A percentile compares a stretch with the other conserved stretches of the same genome.
Conservation (phyloP, 2,329 filamentous ascomycete genomes). For the Botryotinia globosa region DNA sequence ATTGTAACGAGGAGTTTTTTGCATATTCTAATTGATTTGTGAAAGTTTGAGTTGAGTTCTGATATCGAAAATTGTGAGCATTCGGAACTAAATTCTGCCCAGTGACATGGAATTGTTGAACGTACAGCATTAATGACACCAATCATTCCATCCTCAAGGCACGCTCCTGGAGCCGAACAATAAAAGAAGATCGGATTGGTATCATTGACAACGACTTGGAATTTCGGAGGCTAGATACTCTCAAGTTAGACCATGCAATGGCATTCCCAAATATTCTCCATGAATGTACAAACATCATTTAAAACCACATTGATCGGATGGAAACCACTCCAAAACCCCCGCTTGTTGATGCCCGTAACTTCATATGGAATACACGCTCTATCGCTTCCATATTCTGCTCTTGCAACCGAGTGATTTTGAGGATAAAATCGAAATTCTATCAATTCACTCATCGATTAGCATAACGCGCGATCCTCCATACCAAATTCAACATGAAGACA, state of each 20-base stretch:
- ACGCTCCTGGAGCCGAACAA: constrained; percentile 65
- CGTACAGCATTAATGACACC: constrained; percentile 69
- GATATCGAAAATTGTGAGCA: not conserved
- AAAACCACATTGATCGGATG: constrained; percentile 44
- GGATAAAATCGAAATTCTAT: constrained; percentile 59
- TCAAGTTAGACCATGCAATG: not conserved
- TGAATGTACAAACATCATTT: constrained; percentile 41
- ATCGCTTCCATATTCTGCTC: constrained; percentile 49
- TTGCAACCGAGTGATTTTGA: constrained; percentile 59
- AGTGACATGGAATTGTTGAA: not conserved
- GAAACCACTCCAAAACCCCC: constrained; percentile 54
- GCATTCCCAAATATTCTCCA: not conserved
- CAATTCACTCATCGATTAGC: constrained; percentile 15
- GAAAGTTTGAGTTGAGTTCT: constrained; percentile 32
- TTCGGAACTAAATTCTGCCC: not conserved
- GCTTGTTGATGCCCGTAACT: constrained; percentile 48
- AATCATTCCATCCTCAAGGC: constrained; percentile 66
- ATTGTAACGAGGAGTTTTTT: constrained; percentile 25
- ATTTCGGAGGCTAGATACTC: constrained; percentile 41
- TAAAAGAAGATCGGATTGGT: constrained; percentile 67
- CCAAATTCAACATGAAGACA: not conserved
- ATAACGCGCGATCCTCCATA: not conserved
- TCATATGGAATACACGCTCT: constrained; percentile 65
- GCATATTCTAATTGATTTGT: constrained; percentile 28
- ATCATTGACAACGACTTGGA: constrained; percentile 53